Base-by-base conservation (phyloP, 2,329 filamentous ascomycete genomes). In the Metarhizium robertsii region DNA sequence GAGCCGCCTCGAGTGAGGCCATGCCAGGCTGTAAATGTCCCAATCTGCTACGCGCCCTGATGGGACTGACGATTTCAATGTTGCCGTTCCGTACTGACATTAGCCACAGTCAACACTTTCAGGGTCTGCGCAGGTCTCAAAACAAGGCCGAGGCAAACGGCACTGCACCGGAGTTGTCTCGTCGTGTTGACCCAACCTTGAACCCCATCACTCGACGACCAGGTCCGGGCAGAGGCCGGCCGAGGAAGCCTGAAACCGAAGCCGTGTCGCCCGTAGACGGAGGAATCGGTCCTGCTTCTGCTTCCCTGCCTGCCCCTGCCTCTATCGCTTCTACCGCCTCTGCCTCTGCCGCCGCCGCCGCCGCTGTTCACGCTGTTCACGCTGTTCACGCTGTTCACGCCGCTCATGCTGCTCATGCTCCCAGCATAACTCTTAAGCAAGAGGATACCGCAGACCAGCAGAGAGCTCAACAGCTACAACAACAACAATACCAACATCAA, bases 151-250 rank as follows among this genome's bases (percentile, higher is more conserved):
- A 81, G 18, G 54, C 68, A 5, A 72, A 69, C 57, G 69, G 72
- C 8, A 55, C 64, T 25, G 49, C 59, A 30, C 57, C 62, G 10
- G 72, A 76, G 20, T 69, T 58, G 46, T 60, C 71, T 25, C 67
- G 71, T 46, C 75, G 69, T 56, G 45, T 69, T 54, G 80, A 84
- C 61, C 80, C 80, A 8, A 77, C 75, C 0, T 53, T 71, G 59
- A 83, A 84, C 56, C 81, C 81, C 52, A 83, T 84, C 61, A 83
- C 79, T n/a, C 73, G 80, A 16, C 75, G 81, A 30, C 80, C 81
- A 4, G 81, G 81, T 0, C 80, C 80, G 3, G 80, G 80, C 13
- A 75, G 80, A 48, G 79, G 79, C 2, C 73, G 80, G 6, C 77
- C 79, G 0, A 71, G 75, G 53, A 83, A 82, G 63, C 67, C 30